Base-by-base conservation (phyloP, 306 rosid species). In the Vigna radiata region DNA sequence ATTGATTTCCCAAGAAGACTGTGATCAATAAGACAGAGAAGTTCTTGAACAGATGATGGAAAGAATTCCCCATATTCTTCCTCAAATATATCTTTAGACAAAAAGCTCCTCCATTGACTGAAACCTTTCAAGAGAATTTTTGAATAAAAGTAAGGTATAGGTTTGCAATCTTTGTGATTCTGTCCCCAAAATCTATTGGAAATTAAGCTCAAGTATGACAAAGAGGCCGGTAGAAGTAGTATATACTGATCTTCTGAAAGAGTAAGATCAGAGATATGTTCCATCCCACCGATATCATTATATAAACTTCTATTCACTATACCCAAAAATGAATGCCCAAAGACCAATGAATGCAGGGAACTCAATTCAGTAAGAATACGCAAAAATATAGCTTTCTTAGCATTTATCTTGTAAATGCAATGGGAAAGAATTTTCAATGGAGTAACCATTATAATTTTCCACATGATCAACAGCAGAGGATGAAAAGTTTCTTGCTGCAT, bases 1-100 rank as follows among this genome's bases (percentile, higher is more conserved):
- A 90, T 62, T 70, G 89, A 77, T 82, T 90, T 92, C 77, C 95
- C 92, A 83, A 95, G 95, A 85, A 95, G 95, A 84, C 96, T 92
- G 58, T 64, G 49, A 85, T 89, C 77, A 25, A 82, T 66, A 81
- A 88, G 87, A 76, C 66, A 46, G 10, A 90, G 72, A 72, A 95
- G 82, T 77, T 95, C 92, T 72, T 77, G 82, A 75, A 78, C 55
- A 75, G 97, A 88, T 72, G 81, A 82, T 44, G 97, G 98, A 46
- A 87, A 52, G 53, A 84, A 59, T 56, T 89, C 85, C 6, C 81
- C 87, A 77, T 77, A 90, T 39, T 92, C 90, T 78, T 90, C 96
- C 76, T 80, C 76, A 86, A 95, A 92, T 71, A 92, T 80, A 60
- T 83, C 88, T 61, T 79, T 77, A 49, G 83, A 83, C 68, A 83